Evolutionary conservation across 2,329 filamentous ascomycete species (phyloP).

Genomic region (Paecilomyces niveus): DNA sequence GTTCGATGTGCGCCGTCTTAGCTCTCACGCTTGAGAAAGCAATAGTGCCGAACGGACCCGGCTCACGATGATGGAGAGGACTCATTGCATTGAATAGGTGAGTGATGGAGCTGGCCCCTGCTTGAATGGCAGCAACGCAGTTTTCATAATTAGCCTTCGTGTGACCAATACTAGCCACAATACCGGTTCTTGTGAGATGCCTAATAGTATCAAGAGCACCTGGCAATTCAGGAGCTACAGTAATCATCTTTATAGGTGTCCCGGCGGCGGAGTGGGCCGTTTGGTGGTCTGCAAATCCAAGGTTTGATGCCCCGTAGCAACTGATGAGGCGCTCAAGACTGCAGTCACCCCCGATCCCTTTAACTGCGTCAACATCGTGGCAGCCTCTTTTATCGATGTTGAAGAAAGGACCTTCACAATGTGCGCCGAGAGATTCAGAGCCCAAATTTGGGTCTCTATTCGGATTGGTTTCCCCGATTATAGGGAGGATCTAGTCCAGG

Average conservation of each 20-base stretch:
- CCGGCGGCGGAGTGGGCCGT: neutral
- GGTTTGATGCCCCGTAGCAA: slow-evolving; percentile 1
- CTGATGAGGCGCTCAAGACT: neutral
- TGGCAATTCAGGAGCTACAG: slow-evolving; percentile 7
- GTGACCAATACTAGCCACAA: slow-evolving; percentile 9
- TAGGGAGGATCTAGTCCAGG: slow-evolving; percentile 5
- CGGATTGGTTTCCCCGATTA: slow-evolving; percentile 5
- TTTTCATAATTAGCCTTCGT: slow-evolving; percentile 8
- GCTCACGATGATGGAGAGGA: slow-evolving; percentile 8
- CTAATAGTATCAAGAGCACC: slow-evolving; percentile 9
- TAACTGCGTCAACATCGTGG: neutral
- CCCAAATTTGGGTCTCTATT: slow-evolving; percentile 4
- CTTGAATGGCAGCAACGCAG: slow-evolving; percentile 1
- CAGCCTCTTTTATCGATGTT: neutral
- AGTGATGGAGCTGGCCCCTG: slow-evolving; percentile 8
- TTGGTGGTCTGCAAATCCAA: neutral
- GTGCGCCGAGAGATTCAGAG: slow-evolving; percentile 10
- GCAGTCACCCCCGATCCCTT: neutral
- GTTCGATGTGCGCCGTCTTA: slow-evolving; percentile 4
- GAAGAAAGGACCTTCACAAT: slow-evolving; percentile 10
- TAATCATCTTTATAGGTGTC: slow-evolving; percentile 9
- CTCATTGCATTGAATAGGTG: slow-evolving; percentile 12
- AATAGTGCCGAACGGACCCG: slow-evolving; percentile 7
- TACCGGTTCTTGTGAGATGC: slow-evolving; percentile 3
- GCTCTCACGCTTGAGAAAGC: neutral